phyloP scores from a whole-genome alignment of 1,284 basidiomycete genomes.

The Volvariella volvacea region DNA sequence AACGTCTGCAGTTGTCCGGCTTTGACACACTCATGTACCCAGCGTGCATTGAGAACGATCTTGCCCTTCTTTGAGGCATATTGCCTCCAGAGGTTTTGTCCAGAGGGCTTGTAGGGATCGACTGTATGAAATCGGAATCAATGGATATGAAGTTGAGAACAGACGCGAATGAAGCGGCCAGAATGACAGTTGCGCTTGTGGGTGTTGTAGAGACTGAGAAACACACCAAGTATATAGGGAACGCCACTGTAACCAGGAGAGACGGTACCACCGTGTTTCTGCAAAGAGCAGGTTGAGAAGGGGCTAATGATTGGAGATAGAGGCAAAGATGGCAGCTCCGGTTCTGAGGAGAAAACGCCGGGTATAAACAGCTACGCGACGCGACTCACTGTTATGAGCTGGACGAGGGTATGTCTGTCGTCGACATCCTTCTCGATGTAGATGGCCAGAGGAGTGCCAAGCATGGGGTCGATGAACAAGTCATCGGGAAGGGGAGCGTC shows the following conservation, averaged over 20 bases:
- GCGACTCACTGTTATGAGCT: conserved; percentile 54
- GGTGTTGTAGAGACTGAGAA: conserved; percentile 2
- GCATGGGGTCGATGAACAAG: conserved; percentile 74
- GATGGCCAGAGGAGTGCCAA: conserved; percentile 64
- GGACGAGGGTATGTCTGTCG: conserved; percentile 54
- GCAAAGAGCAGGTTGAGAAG: conserved; percentile 12
- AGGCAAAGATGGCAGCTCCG: neutral
- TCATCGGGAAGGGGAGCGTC: conserved; percentile 28
- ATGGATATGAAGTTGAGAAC: conserved; percentile 4
- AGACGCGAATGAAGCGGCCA: neutral
- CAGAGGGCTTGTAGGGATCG: conserved; percentile 70
- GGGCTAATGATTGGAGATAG: conserved; percentile 2
- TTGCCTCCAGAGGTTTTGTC: conserved; percentile 71
- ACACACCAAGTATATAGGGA: conserved; percentile 67
- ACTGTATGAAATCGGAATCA: conserved; percentile 33
- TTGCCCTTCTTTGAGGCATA: conserved; percentile 73
- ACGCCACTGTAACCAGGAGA: conserved; percentile 70
- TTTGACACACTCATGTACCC: conserved; percentile 70
- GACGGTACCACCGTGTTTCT: conserved; percentile 72
- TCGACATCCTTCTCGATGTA: conserved; percentile 76
- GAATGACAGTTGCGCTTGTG: neutral
- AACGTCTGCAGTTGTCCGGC: conserved; percentile 62
- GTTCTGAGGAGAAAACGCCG: neutral
- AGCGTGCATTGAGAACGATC: conserved; percentile 60
- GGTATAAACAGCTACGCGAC: conserved; percentile 10